These are phyloP conservation scores for Mycena capillaripes DNA, from an alignment of 768 basidiomycete species.

Conservation along the genomic window DNA sequence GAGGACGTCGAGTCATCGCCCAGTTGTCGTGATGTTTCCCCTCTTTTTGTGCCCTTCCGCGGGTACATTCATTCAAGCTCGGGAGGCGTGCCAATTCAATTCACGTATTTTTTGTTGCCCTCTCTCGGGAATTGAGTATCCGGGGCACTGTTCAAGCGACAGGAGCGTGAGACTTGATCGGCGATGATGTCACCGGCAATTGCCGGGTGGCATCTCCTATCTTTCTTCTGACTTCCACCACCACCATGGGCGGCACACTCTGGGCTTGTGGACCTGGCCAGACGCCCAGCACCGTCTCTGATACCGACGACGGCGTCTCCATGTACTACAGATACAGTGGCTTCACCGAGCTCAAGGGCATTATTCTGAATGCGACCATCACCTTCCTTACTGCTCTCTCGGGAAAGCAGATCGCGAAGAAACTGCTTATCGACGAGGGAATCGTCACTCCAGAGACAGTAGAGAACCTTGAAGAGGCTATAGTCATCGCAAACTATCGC, in stretches of 20 bases:
- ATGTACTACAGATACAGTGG: conserved; percentile 11
- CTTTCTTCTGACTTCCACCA: background rate
- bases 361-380: conserved; percentile 22
- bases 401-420: conserved; percentile 24
- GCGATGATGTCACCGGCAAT: no score
- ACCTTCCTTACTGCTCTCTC: no score
- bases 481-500: conserved; percentile 31
- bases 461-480: background rate
- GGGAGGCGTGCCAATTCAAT: no score
- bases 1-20: no score
- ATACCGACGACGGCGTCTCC: background rate
- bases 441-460: background rate
- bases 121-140: no score
- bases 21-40: no score
- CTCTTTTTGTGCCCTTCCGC: no score
- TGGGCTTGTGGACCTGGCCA: conserved; percentile 17
- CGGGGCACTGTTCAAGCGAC: no score
- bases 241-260: conserved; percentile 11
- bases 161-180: no score
- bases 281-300: background rate
- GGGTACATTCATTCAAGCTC: no score
- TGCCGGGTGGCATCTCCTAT: background rate
- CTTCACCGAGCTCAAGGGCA: conserved; percentile 18
- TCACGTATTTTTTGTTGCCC: no score
- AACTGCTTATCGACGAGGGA: conserved; percentile 18